Percentiles rank a stretch among this genome's conserved stretches.
Evolutionary conservation across 768 basidiomycete species (phyloP).

Genomic region (Lentinula detonsa): DNA sequence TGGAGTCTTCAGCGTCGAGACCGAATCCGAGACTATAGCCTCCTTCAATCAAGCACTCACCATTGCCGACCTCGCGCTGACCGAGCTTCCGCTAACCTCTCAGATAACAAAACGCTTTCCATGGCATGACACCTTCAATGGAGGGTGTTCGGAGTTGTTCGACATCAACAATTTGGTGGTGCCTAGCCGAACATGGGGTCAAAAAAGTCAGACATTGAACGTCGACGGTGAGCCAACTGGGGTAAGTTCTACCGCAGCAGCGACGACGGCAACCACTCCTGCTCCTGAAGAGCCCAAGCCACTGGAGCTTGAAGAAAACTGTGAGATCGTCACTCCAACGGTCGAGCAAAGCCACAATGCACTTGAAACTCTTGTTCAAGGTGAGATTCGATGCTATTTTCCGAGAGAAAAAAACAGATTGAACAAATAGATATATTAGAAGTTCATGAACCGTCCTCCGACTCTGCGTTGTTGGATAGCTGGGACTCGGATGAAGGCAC

Average conservation of each 20-base stretch:
- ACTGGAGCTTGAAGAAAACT: neutral
- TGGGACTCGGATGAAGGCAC: neutral
- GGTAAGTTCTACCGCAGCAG: neutral
- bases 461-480: too few relatives aligned
- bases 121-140: conserved; percentile 35
- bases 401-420: neutral
- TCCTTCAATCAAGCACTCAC: conserved; percentile 44
- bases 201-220: neutral
- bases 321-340: conserved; percentile 11
- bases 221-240: neutral
- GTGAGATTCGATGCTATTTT: neutral
- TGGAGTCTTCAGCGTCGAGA: conserved; percentile 29
- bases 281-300: neutral
- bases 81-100: conserved; percentile 47
- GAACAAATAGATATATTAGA: neutral
- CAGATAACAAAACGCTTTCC: conserved; percentile 40
- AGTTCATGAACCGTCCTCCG: neutral
- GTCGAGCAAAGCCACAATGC: conserved; percentile 16
- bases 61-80: conserved; percentile 31
- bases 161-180: conserved; percentile 19
- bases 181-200: conserved; percentile 31
- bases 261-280: neutral
- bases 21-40: conserved; percentile 29
- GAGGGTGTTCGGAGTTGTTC: conserved; percentile 43
- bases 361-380: conserved; percentile 12